Conservation (phyloP, 768 basidiomycete genomes). For the Lactarius pseudohatsudake region DNA sequence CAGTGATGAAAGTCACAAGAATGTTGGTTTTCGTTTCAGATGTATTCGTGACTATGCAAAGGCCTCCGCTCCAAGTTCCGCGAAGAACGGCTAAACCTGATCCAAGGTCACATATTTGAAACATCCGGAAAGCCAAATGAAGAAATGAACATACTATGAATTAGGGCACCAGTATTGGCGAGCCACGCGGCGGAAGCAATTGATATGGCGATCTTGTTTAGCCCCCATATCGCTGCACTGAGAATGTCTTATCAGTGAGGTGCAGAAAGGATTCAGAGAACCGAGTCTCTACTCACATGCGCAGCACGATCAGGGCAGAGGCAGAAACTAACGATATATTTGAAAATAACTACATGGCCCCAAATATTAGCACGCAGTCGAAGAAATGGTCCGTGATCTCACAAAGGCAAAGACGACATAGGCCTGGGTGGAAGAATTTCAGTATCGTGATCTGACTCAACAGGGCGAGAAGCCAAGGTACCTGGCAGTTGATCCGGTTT, state of each 20-base stretch:
- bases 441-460: neutral
- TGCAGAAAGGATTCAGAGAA: neutral
- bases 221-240: conserved; percentile 13
- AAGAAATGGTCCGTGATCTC: neutral
- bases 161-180: neutral
- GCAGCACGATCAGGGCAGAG: conserved; percentile 20
- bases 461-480: neutral
- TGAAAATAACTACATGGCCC: conserved; percentile 1
- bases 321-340: conserved; percentile 3
- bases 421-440: neutral
- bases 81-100: too few species aligned
- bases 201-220: neutral
- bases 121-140: neutral
- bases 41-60: too few species aligned
- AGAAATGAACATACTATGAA: neutral
- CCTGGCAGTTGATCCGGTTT: neutral
- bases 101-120: neutral
- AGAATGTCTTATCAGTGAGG: neutral
- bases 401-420: neutral
- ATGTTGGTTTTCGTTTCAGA: too few species aligned
- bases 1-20: too few species aligned
- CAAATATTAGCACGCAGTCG: neutral
- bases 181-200: neutral
- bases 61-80: too few species aligned
- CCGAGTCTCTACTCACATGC: conserved; percentile 17